Evolutionary conservation across 805 yeast genomes (phyloP), one percentile per base, ranked within the genome.

Genomic region (Scheffersomyces ergatensis): DNA sequence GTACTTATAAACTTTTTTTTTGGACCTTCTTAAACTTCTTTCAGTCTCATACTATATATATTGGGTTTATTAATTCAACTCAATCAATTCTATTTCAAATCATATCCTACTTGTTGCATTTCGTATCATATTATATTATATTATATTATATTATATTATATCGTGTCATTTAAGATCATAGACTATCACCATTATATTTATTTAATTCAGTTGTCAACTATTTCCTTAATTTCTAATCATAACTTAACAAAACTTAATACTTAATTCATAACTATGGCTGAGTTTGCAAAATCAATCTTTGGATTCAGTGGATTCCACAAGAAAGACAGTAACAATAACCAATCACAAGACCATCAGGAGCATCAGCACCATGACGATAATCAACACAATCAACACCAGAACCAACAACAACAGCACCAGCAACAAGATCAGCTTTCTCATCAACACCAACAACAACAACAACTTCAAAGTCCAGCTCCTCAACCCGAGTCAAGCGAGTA

Each of bases 241-340:
- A 6, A 33, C 17, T 24, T 9, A 23, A 6, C 33, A 6, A 6
- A 9, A 6, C n/a, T 32, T 32, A 32, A 32, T 35, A 17, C 19
- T 33, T 38, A 9, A 11, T n/a, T 33, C 32, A 36, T 8, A n/a
- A 26, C 11, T 8, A 70, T 70, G 75, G 69, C 72, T 32, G 75
- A 70, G 47, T 70, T 68, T 58, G 73, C 75, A 42, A 70, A 70
- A 48, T 60, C 71, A 36, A 65, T 70, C 29, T 67, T 70, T 45
- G 73, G 74, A 34, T 62, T 70, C 44, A 58, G 69, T 38, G 56
- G 63, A 19, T 62, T 60, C 42, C 56, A 62, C 40, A 64, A 55
- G 44, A 63, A 59, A 44, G 63, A 60, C 25, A 33, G 35, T 26
- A 34, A 46, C 37, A 36, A 23, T 21, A 21, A 21, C 9, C 24